Evolutionary conservation across 306 rosid genomes (phyloP), one percentile per base, ranked within the genome.

Genomic region (Cucurbita moschata): DNA sequence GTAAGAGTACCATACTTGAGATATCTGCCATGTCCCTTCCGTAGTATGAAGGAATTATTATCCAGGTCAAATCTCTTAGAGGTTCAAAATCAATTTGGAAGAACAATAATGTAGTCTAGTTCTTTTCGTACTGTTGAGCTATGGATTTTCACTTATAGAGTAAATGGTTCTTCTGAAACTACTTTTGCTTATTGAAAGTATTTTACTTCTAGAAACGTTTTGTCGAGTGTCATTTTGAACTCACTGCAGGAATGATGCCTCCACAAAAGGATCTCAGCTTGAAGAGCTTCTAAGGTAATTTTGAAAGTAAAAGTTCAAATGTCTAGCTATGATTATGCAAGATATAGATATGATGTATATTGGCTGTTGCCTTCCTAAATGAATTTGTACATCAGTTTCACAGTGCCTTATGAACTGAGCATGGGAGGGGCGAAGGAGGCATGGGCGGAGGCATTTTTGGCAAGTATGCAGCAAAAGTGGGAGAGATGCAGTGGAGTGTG

Each of bases 221-320:
- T 62, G 26, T 62, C 69, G 4, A 15, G 13, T 1, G 1, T 8
- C 26, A 9, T 9, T 16, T 62, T 62, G 75, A 74, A 76, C 50
- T 44, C 54, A 77, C 55, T 78, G 84, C 96, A 92, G 96, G 90
- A 86, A 79, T 63, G 78, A 73, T 58, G 38, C 76, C 42, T 75
- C 80, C 64, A 78, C 59, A 49, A 85, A 83, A 82, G 87, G 72
- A 70, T 80, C 82, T 77, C 88, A 83, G 79, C 72, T 66, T 14
- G 96, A 90, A 82, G 98, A 92, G 80, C 84, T 92, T 15, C 78
- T 92, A 84, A 90, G 98, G 98, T 92, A 83, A 64, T 76, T 14
- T 75, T 72, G 43, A 72, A 52, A 39, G 26, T 63, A 71, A 60
- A 37, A 19, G 66, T 60, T 60, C 10, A 35, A 37, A 60, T 59